Base-by-base conservation (phyloP, 2,329 filamentous ascomycete species). In the Trichoderma afroharzianum region DNA sequence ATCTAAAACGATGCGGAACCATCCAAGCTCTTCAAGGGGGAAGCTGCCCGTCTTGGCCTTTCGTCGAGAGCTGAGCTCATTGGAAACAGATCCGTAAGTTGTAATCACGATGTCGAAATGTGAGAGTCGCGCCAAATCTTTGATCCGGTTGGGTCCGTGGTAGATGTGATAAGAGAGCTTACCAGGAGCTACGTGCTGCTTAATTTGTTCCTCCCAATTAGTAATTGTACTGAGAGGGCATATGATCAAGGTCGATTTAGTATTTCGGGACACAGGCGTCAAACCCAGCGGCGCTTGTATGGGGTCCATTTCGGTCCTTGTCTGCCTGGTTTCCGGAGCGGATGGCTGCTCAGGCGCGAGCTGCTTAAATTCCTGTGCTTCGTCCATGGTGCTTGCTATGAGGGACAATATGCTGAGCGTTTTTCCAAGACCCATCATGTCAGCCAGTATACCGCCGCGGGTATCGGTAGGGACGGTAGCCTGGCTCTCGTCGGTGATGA, bases 141-240 rank as follows among this genome's bases (percentile, higher is more conserved):
- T 92, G 73, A 88, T 90, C 7, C 96, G 89, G 75, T 90, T 91
- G 0, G 89, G 85, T 3, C 96, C 96, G 79, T 99, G 96, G 75
- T 98, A 98, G 69, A 96, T 88, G 78, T 96, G 93, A 77, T 90
- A 93, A 1, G 84, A 90, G 21, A 98, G 78, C 8, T 87, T 83
- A 0, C 85, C 87, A 0, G 88, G 85, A 63, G 87, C 85, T 59
- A 97, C 85, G 80, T 99, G 96, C 72, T 92, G 88, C 76, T 92
- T 92, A 73, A 98, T 93, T 81, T 99, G 96, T 75, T 94, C 90
- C 76, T 95, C 92, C 96, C 96, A 99, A 77, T 98, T 99, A 30
- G 92, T 91, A 71, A 98, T 90, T 0, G 95, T 96, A 77, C 93
- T 97, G 3, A 98, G 86, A 1, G 96, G 96, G 71, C 93, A 97